Evolutionary conservation across 768 basidiomycete genomes (phyloP), one percentile per base, ranked within the genome.

Genomic region (Lactarius akahatsu): DNA sequence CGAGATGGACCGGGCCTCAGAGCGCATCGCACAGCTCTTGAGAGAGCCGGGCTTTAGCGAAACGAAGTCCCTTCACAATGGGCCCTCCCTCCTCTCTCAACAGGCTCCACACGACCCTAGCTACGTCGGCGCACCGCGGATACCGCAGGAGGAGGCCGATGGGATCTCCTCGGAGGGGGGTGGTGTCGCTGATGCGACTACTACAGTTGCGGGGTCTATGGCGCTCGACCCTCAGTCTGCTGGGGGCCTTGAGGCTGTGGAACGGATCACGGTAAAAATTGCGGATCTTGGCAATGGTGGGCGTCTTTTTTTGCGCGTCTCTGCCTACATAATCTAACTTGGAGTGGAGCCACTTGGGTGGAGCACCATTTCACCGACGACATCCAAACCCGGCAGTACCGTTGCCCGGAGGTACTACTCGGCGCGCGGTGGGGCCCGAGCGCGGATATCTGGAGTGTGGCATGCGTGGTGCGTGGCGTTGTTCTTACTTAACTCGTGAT

Each of bases 331-430:
- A 23, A 50, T 13, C 50, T 50, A 23, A 50, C 23, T 50, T 13
- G 50, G 15, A 3, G 16, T 36, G 56, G 71, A 89, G 91, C 91
- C 11, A 93, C 91, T 1, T 92, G 91, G 91, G 86, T 86, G 36
- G 92, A 96, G 73, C 92, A 98, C 71, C 97, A 98, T 74, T 99
- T 98, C 70, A 98, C 97, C 52, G 96, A 99, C 77, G 97, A 98
- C 73, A 98, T 98, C 71, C 91, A 98, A 79, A 99, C 97, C 32
- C 80, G 96, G 73, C 97, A 98, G 73, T 98, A 98, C 76, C 87
- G 97, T 32, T 94, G 93, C 80, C 96, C 97, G 1, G 96, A 99
- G 76, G 96, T 98, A 65, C 96, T 99, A 57, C 81, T 98, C 1
- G 96, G 96, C 54, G 93, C 94, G 2, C 92, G 93, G 71, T 99